These are phyloP conservation scores for Pestalotiopsis sp. DNA, from an alignment of 2,329 filamentous ascomycete species.

Conservation along the genomic window DNA sequence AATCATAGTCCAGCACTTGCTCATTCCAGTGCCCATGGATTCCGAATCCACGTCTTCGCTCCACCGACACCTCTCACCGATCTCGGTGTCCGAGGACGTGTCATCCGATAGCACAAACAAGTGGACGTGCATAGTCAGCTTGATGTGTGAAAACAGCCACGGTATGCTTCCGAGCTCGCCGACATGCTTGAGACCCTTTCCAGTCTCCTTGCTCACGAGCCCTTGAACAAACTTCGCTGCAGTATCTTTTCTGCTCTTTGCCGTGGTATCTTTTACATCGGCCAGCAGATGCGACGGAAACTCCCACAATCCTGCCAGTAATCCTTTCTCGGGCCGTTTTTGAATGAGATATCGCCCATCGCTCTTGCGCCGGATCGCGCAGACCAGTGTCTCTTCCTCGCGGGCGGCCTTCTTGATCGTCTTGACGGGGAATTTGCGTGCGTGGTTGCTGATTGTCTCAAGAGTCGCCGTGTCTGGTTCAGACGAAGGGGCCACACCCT, in stretches of 20 bases:
- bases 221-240: slow-evolving; percentile 40
- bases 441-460: slow-evolving; percentile 45
- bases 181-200: slow-evolving; percentile 31
- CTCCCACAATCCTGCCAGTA: slow-evolving; percentile 60
- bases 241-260: slow-evolving; percentile 35
- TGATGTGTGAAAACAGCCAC: slow-evolving; percentile 61
- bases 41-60: slow-evolving; percentile 46
- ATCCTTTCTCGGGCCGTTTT: slow-evolving; percentile 54
- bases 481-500: background rate
- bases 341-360: slow-evolving; percentile 52
- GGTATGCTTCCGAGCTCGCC: slow-evolving; percentile 54
- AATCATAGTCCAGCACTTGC: slow-evolving; percentile 56
- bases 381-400: slow-evolving; percentile 56
- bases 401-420: slow-evolving; percentile 54
- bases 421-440: slow-evolving; percentile 54
- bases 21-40: slow-evolving; percentile 63
- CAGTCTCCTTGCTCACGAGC: slow-evolving; percentile 19
- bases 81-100: slow-evolving; percentile 9
- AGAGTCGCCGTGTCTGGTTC: slow-evolving; percentile 27
- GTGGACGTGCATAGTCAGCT: slow-evolving; percentile 60
- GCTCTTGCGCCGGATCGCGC: slow-evolving; percentile 44
- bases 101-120: slow-evolving; percentile 43
- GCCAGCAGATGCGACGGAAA: slow-evolving; percentile 50
- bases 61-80: slow-evolving; percentile 44
- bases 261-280: slow-evolving; percentile 26